Base-by-base conservation (phyloP, 2,329 filamentous ascomycete species). In the Trichoderma guizhouense region DNA sequence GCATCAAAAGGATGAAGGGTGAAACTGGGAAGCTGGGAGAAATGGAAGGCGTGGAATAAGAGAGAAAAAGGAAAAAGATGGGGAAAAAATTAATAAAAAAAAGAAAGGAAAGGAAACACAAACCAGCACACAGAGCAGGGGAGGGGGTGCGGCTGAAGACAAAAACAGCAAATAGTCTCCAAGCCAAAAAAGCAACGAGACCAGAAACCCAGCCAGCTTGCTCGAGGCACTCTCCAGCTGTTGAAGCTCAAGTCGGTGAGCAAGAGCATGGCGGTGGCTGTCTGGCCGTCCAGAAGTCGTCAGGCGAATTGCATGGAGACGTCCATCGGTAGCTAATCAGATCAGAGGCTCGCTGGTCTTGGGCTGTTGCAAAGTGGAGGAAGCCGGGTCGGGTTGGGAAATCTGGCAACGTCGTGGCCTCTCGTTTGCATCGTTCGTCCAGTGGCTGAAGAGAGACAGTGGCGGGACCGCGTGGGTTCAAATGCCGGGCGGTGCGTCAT, bases 301-400 rank as follows among this genome's bases (percentile, higher is more conserved):
- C 26, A 69, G 65, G 65, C 65, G 36, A 43, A 60, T 60, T 69
- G 65, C 65, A 69, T 69, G 53, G 47, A 51, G 18, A 51, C 43
- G 28, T 24, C 24, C 26, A 28, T 60, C 28, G 65, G 65, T 47
- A 69, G 65, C 65, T 69, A 69, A 69, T 69, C 65, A 69, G n/a
- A 69, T 69, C 65, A 69, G n/a, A 39, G 30, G 15, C 51, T 24
- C 51, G 51, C 51, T 57, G 28, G 51, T 30, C 24, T 51, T 69
- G 39, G 62, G 62, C 43, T 32, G 34, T 36, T 30, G 51, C 24
- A 39, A 55, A 36, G 65, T 68, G 53, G 65, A 68, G 65, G 47
- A 34, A 21, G 65, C 43, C 34, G 18, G 24, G 53, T 43, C 30
- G 63, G 63, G 61, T 28, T 47, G 61, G 15, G 26, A 65, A 55